Conservation (phyloP, 202 grass and related monocot species). For the Eragrostis tef region DNA sequence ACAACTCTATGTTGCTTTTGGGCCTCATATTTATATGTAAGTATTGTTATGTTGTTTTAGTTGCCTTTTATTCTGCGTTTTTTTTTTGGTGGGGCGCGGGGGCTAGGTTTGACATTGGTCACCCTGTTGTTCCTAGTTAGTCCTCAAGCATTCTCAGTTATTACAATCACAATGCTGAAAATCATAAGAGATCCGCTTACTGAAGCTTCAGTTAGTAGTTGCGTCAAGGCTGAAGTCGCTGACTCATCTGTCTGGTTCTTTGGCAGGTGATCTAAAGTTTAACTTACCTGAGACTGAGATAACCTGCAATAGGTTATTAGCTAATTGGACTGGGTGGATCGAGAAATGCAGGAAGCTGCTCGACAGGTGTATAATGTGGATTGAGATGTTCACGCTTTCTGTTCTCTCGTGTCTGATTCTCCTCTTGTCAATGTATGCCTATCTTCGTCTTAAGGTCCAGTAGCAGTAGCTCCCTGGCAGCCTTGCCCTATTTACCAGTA, state of each 20-base stretch:
- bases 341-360: neutral
- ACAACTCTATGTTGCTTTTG: conserved; percentile 23
- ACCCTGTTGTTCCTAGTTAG: neutral
- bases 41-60: neutral
- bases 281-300: neutral
- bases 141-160: neutral
- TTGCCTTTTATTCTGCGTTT: neutral
- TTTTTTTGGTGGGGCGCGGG: no score
- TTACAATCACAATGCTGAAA: conserved; percentile 12
- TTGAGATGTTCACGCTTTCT: neutral
- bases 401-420: neutral
- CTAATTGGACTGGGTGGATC: neutral
- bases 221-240: neutral
- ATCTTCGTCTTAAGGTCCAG: neutral
- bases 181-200: conserved; percentile 1
- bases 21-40: conserved; percentile 15
- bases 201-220: neutral
- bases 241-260: neutral
- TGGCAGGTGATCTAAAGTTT: neutral
- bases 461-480: neutral
- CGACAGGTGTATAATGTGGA: neutral
- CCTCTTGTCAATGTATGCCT: neutral
- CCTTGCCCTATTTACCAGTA: neutral
- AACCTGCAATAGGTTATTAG: neutral
- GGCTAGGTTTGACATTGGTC: neutral